Percentiles rank a stretch among this genome's conserved stretches.
These are phyloP conservation scores for Irpex sp. DNA, from an alignment of 1,284 basidiomycete genomes.

Conservation along the genomic window DNA sequence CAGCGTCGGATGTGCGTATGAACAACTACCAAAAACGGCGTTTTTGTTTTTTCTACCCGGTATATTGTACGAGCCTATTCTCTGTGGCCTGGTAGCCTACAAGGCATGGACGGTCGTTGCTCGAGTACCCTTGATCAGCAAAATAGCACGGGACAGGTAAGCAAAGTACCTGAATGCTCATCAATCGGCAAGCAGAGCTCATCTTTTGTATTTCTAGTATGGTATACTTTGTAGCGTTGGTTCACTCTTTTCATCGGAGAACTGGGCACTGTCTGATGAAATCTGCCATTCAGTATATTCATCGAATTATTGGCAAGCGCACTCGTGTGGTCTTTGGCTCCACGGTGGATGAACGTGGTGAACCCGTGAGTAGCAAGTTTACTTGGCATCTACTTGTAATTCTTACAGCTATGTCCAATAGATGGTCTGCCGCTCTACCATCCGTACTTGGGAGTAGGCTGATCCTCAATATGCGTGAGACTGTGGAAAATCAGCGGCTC, in stretches of 20 bases:
- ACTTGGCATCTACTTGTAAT: neutral
- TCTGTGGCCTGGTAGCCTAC: constrained; percentile 23
- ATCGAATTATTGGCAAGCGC: constrained; percentile 18
- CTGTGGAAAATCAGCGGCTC: neutral
- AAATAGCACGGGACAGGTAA: constrained; percentile 21
- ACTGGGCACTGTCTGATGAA: neutral
- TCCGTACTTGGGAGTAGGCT: constrained; percentile 15
- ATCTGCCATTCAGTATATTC: constrained; percentile 12
- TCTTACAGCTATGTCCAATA: constrained; percentile 4
- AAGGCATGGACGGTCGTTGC: constrained; percentile 12
- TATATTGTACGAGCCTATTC: constrained; percentile 23
- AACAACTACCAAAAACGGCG: constrained; percentile 18
- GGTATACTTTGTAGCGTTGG: constrained; percentile 17
- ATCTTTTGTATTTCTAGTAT: constrained; percentile 9
- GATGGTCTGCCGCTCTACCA: constrained; percentile 22
- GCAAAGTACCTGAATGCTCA: neutral
- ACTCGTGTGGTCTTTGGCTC: constrained; percentile 21
- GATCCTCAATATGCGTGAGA: constrained; percentile 16
- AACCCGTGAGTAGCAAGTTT: constrained; percentile 20
- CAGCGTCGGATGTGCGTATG: constrained; percentile 23
- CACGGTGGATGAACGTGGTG: constrained; percentile 21
- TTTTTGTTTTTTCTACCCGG: constrained; percentile 26
- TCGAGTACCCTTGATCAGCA: constrained; percentile 7
- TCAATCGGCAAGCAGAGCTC: neutral
- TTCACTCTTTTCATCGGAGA: neutral